Base-by-base conservation (phyloP, 306 rosid species). In the Vigna angularis region DNA sequence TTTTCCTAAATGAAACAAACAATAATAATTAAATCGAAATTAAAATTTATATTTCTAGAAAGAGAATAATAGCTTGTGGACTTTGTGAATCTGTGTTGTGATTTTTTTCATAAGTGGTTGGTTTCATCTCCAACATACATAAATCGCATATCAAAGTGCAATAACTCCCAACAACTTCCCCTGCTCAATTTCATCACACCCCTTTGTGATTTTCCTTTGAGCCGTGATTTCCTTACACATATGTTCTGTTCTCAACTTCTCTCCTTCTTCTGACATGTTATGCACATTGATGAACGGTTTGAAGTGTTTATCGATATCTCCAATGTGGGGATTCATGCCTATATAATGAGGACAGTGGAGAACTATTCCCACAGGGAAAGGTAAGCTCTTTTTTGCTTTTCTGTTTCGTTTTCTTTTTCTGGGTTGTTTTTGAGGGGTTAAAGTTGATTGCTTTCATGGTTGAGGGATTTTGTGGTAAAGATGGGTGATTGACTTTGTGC, bases 71-170 rank as follows among this genome's bases (percentile, higher is more conserved):
- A 24, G 36, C 6, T 24, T 81, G 74, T 68, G 38, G 38, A 15
- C 45, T 49, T 69, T 58, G 34, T 14, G 47, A 49, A 20, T 12
- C 57, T 44, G 4, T 55, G 17, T 44, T 20, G 30, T 70, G 12
- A 30, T 48, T 77, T 56, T 50, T 55, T 57, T 57, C 10, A 65
- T 0, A 75, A 45, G 62, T 42, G 79, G 40, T 67, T 62, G 79
- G 40, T 67, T 62, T 66, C 45, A 18, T 42, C 66, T 32, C 38
- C 83, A 51, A n/a, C 74, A 77, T 78, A 82, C 74, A 77, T 74
- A 82, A 82, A 78, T 82, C 58, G 15, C 40, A 53, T 44, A 11
- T 10, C 81, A 53, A 30, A 30, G 10, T 72, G 58, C 71, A 66
- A 81, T 84, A 83, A 66, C 10, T 45, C 24, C 32, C 69, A 38